phyloP scores from a whole-genome alignment of 352 stramenopile species.

The Globisporangium viniferum region DNA sequence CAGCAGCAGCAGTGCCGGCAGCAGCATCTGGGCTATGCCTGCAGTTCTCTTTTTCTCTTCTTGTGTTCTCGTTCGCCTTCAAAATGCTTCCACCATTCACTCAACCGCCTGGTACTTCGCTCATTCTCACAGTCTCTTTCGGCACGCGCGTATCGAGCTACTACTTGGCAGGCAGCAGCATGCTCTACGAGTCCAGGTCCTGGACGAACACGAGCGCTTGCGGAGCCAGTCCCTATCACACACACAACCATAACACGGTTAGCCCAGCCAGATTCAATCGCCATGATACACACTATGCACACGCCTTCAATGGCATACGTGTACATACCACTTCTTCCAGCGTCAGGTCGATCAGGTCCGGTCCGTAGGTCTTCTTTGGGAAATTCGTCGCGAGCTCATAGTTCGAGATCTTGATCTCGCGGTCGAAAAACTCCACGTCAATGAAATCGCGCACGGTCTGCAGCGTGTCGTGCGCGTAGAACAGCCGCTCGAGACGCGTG shows the following conservation, averaged over 20 bases:
- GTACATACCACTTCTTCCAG: slow-evolving; percentile 60
- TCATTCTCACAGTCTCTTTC: not conserved
- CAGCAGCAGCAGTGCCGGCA: not conserved
- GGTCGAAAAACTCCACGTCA: slow-evolving; percentile 80
- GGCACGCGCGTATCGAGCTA: not conserved
- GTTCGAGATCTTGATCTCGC: slow-evolving; percentile 66
- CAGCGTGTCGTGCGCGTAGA: slow-evolving; percentile 78
- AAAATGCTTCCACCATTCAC: not conserved
- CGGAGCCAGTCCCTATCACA: slow-evolving; percentile 55
- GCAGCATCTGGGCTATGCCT: too few species aligned
- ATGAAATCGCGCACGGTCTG: slow-evolving; percentile 77
- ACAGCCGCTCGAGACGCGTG: slow-evolving; percentile 69
- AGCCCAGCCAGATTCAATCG: not conserved
- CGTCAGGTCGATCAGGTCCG: slow-evolving; percentile 55
- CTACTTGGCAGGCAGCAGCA: not conserved
- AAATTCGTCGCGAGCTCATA: slow-evolving; percentile 88
- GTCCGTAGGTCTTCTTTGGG: slow-evolving; percentile 68
- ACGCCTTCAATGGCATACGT: not conserved
- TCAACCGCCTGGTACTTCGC: not conserved
- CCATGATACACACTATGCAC: not conserved
- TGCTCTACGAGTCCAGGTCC: slow-evolving; percentile 70
- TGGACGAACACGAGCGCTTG: slow-evolving; percentile 81
- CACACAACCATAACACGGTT: not conserved
- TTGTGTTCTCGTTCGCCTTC: slow-evolving; percentile 1
- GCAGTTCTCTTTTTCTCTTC: not conserved